Base-by-base conservation (phyloP, 257 asterid species). In the Solanum bukasovii region DNA sequence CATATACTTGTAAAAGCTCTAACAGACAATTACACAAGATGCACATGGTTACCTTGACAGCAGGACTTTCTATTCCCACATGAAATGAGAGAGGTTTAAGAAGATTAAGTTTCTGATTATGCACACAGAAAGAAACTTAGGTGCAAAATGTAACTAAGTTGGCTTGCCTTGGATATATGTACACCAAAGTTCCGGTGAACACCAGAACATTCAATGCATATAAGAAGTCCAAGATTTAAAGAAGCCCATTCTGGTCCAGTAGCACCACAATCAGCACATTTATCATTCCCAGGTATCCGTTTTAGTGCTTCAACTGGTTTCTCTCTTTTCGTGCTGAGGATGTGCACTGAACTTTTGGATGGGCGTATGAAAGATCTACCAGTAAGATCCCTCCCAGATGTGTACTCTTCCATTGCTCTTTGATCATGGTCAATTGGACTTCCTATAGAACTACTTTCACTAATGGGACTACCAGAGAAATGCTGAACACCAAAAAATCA, bases 171-270 rank as follows among this genome's bases (percentile, higher is more conserved):
- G 35, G 35, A 94, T 91, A 96, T 91, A 87, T 95, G 99, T 86
- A 96, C 99, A 59, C 98, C 99, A 88, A 96, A 98, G 91, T 96
- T 96, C 37, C 99, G 98, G 90, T 96, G 99, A 92, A 95, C 85
- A 72, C 99, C 98, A 82, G 99, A 96, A 92, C 99, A 95, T 90
- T 96, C 98, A 16, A 96, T 96, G 86, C 99, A 96, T 70, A 96
- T 93, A 88, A 95, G 98, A 91, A 96, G 75, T 27, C 99, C 98
- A 87, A 93, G 95, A 89, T 96, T 96, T 93, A 96, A 92, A 90
- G 99, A 96, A 88, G 98, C 99, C 99, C 99, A 96, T 67, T 96
- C 99, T 84, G 99, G 99, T 84, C 93, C 98, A 79, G 95, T 94
- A 42, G 99, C 96, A 84, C 99, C 98, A 75, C 99, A 96, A 92